Evolutionary conservation across 495 filamentous ascomycete genomes (phyloP).

Genomic region (Penicillium pulvis): DNA sequence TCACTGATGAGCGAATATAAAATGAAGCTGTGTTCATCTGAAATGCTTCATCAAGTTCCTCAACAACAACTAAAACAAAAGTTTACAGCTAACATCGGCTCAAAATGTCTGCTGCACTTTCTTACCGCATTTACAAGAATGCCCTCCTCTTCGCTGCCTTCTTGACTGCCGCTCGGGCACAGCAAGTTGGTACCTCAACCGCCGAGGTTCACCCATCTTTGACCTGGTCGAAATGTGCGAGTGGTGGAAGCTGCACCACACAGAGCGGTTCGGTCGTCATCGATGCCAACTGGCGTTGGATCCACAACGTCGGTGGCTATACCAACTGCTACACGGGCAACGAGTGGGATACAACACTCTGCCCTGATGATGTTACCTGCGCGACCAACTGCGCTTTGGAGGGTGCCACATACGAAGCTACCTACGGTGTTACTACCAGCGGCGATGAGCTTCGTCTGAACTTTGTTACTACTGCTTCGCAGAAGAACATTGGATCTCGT

Average conservation of each 20-base stretch:
- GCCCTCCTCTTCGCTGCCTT: conserved; percentile 26
- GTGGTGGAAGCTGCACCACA: conserved; percentile 52
- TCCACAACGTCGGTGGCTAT: conserved; percentile 52
- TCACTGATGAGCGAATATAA: conserved; percentile 1
- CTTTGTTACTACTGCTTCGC: conserved; percentile 46
- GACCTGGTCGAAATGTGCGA: conserved; percentile 58
- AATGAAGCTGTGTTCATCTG: background rate
- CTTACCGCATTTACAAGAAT: conserved; percentile 26
- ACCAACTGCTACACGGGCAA: conserved; percentile 69
- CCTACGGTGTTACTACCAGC: conserved; percentile 57
- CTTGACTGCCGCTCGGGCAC: conserved; percentile 36
- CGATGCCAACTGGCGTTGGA: conserved; percentile 68
- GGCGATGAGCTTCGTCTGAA: conserved; percentile 57
- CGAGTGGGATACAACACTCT: conserved; percentile 55
- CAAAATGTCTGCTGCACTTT: conserved; percentile 24
- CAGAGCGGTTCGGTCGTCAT: conserved; percentile 57
- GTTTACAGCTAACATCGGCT: background rate
- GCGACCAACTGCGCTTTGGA: conserved; percentile 62
- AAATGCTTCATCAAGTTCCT: conserved; percentile 2
- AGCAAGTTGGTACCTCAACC: conserved; percentile 46
- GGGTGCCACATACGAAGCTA: conserved; percentile 57
- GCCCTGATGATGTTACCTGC: conserved; percentile 55
- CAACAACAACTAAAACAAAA: background rate
- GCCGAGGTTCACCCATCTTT: conserved; percentile 62
- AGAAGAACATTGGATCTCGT: conserved; percentile 52